Base-by-base conservation (phyloP, 805 yeast genomes). In the Candida boleticola region DNA sequence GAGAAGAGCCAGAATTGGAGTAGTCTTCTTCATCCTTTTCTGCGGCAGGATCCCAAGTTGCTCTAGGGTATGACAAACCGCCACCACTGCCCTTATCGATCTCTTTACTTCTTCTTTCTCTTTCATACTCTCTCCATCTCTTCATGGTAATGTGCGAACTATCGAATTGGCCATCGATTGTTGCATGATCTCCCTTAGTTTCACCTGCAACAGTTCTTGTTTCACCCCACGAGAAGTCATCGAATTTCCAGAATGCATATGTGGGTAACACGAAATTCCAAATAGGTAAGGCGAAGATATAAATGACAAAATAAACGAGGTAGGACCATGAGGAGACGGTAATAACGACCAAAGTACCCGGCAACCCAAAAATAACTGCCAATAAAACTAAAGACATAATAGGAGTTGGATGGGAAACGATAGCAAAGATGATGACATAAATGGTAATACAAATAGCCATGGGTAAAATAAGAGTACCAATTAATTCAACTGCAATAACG, bases 141-240 rank as follows among this genome's bases (percentile, higher is more conserved):
- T 84, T 87, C 92, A 92, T 90, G 39, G 79, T 78, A 58, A 93
- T 93, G 55, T 79, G 79, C 1, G 95, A 81, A n/a, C 93, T 86
- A 61, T 92, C 98, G 60, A 92, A 93, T 47, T 82, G 83, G 52
- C 97, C 98, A 34, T 78, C 85, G 18, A 52, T 73, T 19, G 73
- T 85, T 35, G 80, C 85, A 58, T 87, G 93, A 14, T 72, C 80
- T 18, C 76, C 79, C 53, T 82, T 79, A 52, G 73, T 81, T 32
- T 78, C 87, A 9, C 80, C 89, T 20, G 77, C 76, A 38, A 89
- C 80, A n/a, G 82, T 76, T 71, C 96, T 76, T 2, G 97, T 90
- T 45, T 88, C 95, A 58, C 97, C 97, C 97, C 97, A 90, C 60
- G 89, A 81, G 65, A 90, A 90, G 60, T 90, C 96, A 64, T 90